Evolutionary conservation across 495 filamentous ascomycete species (phyloP).

Genomic region (Penicillium egyptiacum): DNA sequence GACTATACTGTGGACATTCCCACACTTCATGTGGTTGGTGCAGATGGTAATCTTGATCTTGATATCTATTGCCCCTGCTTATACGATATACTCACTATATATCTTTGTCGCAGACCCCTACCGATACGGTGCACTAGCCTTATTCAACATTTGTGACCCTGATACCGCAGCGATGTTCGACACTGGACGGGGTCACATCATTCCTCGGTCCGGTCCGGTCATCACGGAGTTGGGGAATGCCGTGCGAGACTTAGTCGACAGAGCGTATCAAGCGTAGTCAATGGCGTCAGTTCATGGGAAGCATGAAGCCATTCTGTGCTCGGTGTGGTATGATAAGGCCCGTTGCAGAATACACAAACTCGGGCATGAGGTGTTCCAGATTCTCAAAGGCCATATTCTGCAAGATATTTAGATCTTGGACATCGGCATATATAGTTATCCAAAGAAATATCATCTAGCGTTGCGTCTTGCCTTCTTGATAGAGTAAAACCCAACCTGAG

Average conservation of each 20-base stretch:
- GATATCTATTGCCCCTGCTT: background rate
- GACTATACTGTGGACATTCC: conserved; percentile 50
- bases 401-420: conserved; percentile 2
- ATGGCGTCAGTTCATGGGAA: conserved; percentile 3
- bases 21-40: conserved; percentile 57
- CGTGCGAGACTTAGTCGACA: conserved; percentile 25
- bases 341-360: conserved; percentile 2
- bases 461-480: background rate
- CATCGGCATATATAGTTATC: background rate
- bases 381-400: background rate
- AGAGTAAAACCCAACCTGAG: background rate
- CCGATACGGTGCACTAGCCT: conserved; percentile 49
- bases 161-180: conserved; percentile 53
- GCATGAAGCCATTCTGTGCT: conserved; percentile 1
- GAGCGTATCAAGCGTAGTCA: background rate
- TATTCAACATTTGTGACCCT: conserved; percentile 57
- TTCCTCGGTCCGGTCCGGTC: conserved; percentile 49
- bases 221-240: conserved; percentile 30
- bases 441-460: conserved; percentile 1
- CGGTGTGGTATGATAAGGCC: background rate
- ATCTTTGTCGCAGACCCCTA: conserved; percentile 46
- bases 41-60: conserved; percentile 41
- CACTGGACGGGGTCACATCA: conserved; percentile 56
- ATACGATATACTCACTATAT: background rate
- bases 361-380: background rate